phyloP scores from a whole-genome alignment of 2,329 filamentous ascomycete genomes.

The Juglanconis oblonga region DNA sequence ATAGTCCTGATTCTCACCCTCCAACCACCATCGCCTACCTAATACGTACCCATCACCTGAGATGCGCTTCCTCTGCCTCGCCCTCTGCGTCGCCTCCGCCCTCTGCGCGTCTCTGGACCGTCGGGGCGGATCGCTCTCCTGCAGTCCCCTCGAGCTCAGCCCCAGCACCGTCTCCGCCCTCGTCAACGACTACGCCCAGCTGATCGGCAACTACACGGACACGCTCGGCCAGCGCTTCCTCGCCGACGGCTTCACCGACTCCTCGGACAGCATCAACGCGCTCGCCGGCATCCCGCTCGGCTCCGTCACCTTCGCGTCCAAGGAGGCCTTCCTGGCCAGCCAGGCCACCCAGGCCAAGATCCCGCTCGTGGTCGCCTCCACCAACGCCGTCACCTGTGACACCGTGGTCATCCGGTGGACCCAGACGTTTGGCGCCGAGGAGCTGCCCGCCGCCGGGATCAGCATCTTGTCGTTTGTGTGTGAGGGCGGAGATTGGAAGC shows the following conservation, averaged over 20 bases:
- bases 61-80: not conserved
- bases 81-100: not conserved
- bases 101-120: not conserved
- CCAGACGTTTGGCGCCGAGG: conserved; percentile 24
- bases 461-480: conserved; percentile 25
- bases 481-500: conserved; percentile 26
- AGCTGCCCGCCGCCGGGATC: conserved; percentile 27
- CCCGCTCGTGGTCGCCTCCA: conserved; percentile 25
- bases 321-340: conserved; percentile 29
- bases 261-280: conserved; percentile 32
- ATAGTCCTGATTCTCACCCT: too few species aligned
- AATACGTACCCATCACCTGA: not conserved
- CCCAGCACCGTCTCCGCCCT: not conserved
- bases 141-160: not conserved
- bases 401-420: conserved; percentile 31
- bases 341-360: conserved; percentile 24
- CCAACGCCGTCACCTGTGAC: conserved; percentile 27
- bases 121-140: not conserved
- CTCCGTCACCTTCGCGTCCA: conserved; percentile 29
- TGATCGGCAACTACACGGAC: conserved; percentile 15
- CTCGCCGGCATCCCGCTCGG: conserved; percentile 28
- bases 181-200: conserved; percentile 7
- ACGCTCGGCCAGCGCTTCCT: conserved; percentile 19
- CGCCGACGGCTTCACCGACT: conserved; percentile 28
- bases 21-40: not conserved